Evolutionary conservation across 371 early-diverging fungal genomes (phyloP).

Genomic region (Mucor piriformis): DNA sequence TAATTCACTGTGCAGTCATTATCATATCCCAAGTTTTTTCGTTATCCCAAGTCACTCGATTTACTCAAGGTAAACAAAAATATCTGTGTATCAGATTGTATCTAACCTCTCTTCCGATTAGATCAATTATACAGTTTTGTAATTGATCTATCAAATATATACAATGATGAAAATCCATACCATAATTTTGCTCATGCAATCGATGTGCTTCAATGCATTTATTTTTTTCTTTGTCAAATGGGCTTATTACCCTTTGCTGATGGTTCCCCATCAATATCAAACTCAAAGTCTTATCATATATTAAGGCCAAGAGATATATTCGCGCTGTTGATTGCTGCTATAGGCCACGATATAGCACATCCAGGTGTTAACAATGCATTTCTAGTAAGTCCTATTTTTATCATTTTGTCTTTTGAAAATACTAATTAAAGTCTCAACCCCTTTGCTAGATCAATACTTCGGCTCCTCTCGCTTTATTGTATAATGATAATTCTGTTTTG

Average conservation of each 20-base stretch:
- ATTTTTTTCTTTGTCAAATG: slow-evolving; percentile 69
- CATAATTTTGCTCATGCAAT: slow-evolving; percentile 88
- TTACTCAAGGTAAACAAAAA: slow-evolving; percentile 65
- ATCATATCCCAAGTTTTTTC: slow-evolving; percentile 67
- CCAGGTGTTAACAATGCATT: slow-evolving; percentile 83
- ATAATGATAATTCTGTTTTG: slow-evolving; percentile 90
- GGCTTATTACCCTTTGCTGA: slow-evolving; percentile 48
- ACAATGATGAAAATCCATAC: slow-evolving; percentile 75
- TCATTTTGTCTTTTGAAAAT: background rate
- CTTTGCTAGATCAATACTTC: slow-evolving; percentile 25
- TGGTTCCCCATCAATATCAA: slow-evolving; percentile 6
- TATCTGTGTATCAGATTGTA: background rate
- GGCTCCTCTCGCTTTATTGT: slow-evolving; percentile 83
- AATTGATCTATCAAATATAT: slow-evolving; percentile 60
- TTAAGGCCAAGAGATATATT: slow-evolving; percentile 67
- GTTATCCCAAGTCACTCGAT: slow-evolving; percentile 56
- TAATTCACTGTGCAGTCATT: slow-evolving; percentile 66
- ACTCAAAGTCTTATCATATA: slow-evolving; percentile 16
- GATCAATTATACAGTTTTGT: slow-evolving; percentile 59
- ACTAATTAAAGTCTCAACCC: background rate
- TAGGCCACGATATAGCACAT: slow-evolving; percentile 86
- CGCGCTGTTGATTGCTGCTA: slow-evolving; percentile 74
- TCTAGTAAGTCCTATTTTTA: slow-evolving; percentile 43
- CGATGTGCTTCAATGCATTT: slow-evolving; percentile 82
- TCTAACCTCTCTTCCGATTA: too few species aligned